A percentile compares a stretch with the other conserved stretches of the same genome.
Conservation (phyloP, 164 flowering plant species). For the Chloranthus sessilifolius region DNA sequence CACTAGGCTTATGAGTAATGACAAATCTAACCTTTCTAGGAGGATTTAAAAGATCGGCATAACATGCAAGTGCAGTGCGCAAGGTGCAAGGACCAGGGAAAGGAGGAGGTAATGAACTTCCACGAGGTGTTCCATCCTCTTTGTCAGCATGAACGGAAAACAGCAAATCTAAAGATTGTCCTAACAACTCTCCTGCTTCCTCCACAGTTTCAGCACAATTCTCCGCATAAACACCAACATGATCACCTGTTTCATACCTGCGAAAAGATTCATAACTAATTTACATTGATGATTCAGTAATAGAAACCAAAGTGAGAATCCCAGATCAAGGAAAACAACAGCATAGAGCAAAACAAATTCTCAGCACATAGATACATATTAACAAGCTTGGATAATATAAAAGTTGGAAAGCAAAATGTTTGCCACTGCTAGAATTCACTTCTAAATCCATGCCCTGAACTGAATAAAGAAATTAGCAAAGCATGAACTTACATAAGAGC, state of each 20-base stretch:
- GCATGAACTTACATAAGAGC: constrained; percentile 55
- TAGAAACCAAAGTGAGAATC: no score
- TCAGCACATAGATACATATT: no score
- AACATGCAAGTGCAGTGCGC: constrained; percentile 55
- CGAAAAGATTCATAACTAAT: neutral
- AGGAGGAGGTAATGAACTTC: constrained; percentile 66
- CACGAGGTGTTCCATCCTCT: constrained; percentile 63
- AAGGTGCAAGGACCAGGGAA: constrained; percentile 86
- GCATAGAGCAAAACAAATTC: no score
- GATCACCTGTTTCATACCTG: constrained; percentile 97
- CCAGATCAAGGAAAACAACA: no score
- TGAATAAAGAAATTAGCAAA: neutral
- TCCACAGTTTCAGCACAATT: constrained; percentile 70
- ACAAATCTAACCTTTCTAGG: constrained; percentile 75
- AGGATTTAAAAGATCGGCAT: constrained; percentile 82
- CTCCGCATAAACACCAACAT: constrained; percentile 83
- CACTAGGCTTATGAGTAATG: no score
- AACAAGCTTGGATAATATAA: no score
- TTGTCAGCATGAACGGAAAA: constrained; percentile 76
- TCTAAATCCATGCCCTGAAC: neutral
- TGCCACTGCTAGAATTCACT: no score
- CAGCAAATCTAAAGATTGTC: constrained; percentile 47
- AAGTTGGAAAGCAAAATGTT: no score
- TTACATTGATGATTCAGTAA: no score
- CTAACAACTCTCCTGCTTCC: constrained; percentile 67